Evolutionary conservation across 257 asterid species (phyloP).

Genomic region (Jasminum sambac): DNA sequence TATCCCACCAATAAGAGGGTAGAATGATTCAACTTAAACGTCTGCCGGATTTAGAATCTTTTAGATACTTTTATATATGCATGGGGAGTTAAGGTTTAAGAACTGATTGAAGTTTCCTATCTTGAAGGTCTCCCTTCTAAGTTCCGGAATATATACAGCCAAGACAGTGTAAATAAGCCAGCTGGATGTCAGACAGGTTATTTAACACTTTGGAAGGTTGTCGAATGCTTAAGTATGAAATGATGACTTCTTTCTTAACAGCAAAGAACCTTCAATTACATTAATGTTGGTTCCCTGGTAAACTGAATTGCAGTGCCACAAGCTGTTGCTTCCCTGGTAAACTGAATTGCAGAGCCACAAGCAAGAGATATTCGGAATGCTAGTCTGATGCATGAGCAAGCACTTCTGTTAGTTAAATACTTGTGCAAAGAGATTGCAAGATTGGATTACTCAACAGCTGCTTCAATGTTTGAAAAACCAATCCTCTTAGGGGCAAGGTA

Average conservation of each 20-base stretch:
- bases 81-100: conserved; percentile 2
- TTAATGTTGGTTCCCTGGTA: neutral
- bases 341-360: conserved; percentile 26
- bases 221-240: conserved; percentile 22
- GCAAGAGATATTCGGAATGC: conserved; percentile 22
- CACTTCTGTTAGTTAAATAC: conserved; percentile 32
- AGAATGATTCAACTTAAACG: neutral
- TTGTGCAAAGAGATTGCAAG: conserved; percentile 34
- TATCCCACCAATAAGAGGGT: neutral
- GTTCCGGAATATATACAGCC: conserved; percentile 19
- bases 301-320: conserved; percentile 27
- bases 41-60: neutral
- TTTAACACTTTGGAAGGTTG: conserved; percentile 25
- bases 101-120: conserved; percentile 15
- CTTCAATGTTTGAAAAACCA: conserved; percentile 34
- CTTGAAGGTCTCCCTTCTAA: conserved; percentile 34
- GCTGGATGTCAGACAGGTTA: conserved; percentile 24
- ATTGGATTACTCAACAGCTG: conserved; percentile 32
- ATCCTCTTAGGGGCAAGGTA: conserved; percentile 35
- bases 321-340: neutral
- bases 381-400: conserved; percentile 37
- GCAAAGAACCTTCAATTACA: conserved; percentile 3
- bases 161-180: conserved; percentile 19
- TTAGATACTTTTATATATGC: neutral
- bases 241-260: neutral